These are phyloP conservation scores for Tolypocladium tundrense DNA, from an alignment of 2,329 filamentous ascomycete genomes.

Conservation along the genomic window DNA sequence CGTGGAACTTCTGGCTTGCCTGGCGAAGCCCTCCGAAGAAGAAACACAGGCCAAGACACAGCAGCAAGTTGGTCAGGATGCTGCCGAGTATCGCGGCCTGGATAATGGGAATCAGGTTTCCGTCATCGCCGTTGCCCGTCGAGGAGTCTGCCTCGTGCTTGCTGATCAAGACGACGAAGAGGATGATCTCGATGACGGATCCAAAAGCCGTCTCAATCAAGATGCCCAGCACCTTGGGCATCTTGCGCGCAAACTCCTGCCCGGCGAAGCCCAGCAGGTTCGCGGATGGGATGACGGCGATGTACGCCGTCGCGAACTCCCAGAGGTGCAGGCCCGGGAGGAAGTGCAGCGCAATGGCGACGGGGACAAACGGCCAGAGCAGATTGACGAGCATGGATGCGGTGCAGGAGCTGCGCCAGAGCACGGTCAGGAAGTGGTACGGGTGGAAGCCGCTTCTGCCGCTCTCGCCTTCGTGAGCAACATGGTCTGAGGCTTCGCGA, in stretches of 20 bases:
- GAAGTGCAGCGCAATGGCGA: no score
- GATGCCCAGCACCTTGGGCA: conserved; percentile 51
- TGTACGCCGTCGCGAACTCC: no score
- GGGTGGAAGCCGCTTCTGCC: no score
- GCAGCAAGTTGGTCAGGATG: conserved; percentile 52
- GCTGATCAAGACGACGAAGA: conserved; percentile 53
- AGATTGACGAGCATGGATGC: no score
- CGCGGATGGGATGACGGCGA: no score
- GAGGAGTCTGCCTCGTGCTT: conserved; percentile 12
- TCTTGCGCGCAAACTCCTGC: conserved; percentile 47
- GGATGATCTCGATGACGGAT: conserved; percentile 44
- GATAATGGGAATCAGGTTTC: conserved; percentile 45
- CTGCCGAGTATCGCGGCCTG: conserved; percentile 60
- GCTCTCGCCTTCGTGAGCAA: no score
- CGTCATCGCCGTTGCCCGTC: conserved; percentile 14
- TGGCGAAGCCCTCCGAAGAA: conserved; percentile 53
- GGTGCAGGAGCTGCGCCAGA: no score
- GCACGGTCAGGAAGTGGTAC: no score
- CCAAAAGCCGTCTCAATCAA: conserved; percentile 41
- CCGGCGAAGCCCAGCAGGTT: no score
- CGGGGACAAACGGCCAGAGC: no score
- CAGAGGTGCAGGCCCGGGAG: no score
- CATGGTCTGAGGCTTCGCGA: no score
- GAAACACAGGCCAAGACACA: conserved; percentile 59
- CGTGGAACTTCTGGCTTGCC: conserved; percentile 51